Percentiles rank a stretch among this genome's conserved stretches.
phyloP scores from a whole-genome alignment of 257 asterid genomes.

The Solanum etuberosum region DNA sequence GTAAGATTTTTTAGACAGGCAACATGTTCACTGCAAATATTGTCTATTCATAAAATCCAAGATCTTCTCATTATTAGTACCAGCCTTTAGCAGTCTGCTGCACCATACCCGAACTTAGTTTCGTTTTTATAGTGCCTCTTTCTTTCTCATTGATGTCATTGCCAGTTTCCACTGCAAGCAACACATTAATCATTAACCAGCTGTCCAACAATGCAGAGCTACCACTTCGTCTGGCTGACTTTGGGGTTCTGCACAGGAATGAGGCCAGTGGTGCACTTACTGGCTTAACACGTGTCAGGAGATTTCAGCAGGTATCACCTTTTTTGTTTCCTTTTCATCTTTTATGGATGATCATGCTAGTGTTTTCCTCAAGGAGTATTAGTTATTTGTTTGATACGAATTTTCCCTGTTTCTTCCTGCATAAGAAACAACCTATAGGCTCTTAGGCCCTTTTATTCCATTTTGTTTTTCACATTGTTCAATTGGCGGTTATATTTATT shows the following conservation, averaged over 20 bases:
- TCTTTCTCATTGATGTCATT: background rate
- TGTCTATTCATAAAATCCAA: background rate
- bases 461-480: background rate
- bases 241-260: constrained; percentile 94
- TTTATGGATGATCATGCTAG: background rate
- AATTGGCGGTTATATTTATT: background rate
- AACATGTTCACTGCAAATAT: background rate
- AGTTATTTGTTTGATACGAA: background rate
- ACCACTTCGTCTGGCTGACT: constrained; percentile 95
- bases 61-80: background rate
- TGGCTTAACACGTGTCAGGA: constrained; percentile 93
- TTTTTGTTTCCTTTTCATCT: background rate
- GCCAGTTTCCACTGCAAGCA: background rate
- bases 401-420: background rate
- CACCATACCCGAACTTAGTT: background rate
- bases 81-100: background rate
- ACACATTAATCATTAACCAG: background rate
- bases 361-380: background rate
- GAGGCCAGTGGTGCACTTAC: constrained; percentile 99
- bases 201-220: constrained; percentile 46
- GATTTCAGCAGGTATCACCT: constrained; percentile 86
- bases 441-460: background rate
- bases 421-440: background rate
- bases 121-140: background rate
- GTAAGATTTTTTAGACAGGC: background rate